Percentiles rank a stretch among this genome's conserved stretches.
phyloP scores from a whole-genome alignment of 1,284 basidiomycete genomes.

The Pterula multifida region DNA sequence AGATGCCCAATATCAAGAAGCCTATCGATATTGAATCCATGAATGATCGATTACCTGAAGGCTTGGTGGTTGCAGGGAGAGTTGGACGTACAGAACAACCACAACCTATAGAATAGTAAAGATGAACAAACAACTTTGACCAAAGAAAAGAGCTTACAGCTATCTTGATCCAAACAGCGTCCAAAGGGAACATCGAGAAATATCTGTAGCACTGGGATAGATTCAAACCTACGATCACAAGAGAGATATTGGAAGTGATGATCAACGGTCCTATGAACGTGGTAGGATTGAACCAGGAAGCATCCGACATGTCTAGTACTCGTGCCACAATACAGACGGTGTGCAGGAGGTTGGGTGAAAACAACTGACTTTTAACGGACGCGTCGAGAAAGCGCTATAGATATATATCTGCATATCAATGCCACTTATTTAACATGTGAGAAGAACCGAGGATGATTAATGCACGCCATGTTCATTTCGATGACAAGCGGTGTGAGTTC shows the following conservation, averaged over 20 bases:
- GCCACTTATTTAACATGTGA: too few relatives aligned
- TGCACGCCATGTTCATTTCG: too few relatives aligned
- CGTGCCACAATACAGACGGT: too few relatives aligned
- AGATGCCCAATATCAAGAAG: background rate
- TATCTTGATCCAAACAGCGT: background rate
- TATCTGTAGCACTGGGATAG: background rate
- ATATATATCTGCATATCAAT: too few relatives aligned
- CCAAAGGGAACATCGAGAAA: background rate
- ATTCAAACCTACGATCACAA: background rate
- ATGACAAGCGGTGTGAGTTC: too few relatives aligned
- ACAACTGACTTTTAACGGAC: too few relatives aligned
- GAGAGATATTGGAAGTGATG: background rate
- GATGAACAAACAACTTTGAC: background rate
- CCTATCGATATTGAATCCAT: too few relatives aligned
- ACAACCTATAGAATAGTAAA: background rate
- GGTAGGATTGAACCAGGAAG: background rate
- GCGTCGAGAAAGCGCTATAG: too few relatives aligned
- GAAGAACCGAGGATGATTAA: too few relatives aligned
- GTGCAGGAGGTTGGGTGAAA: too few relatives aligned
- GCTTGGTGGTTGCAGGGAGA: background rate
- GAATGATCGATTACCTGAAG: too few relatives aligned
- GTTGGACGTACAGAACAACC: background rate
- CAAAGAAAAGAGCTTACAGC: background rate
- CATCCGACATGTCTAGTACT: too few relatives aligned
- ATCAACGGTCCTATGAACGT: background rate